Conservation (phyloP, 441 rosid genomes). For the Erodium trifolium region DNA sequence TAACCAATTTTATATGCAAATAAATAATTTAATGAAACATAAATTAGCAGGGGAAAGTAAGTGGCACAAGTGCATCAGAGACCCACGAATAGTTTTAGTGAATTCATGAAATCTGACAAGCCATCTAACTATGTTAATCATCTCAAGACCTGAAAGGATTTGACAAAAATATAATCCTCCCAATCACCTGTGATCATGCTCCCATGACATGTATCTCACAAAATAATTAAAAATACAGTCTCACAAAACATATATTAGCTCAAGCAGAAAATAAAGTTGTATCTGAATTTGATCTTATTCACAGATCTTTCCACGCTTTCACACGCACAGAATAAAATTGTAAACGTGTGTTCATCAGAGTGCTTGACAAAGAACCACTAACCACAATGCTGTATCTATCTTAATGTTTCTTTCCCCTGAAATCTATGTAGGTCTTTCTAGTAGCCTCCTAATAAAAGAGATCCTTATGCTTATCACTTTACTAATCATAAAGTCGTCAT, state of each 20-base stretch:
- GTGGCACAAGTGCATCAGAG: neutral
- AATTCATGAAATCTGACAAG: neutral
- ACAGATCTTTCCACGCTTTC: neutral
- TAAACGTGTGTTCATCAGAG: slow-evolving; percentile 1
- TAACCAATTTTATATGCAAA: neutral
- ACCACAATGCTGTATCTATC: slow-evolving; percentile 64
- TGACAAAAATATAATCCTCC: slow-evolving; percentile 13
- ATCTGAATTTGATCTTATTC: slow-evolving; percentile 10
- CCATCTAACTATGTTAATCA: neutral
- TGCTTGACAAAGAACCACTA: slow-evolving; percentile 47
- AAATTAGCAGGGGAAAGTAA: neutral
- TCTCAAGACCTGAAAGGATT: neutral
- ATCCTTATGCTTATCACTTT: slow-evolving; percentile 20
- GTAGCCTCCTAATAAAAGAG: slow-evolving; percentile 27
- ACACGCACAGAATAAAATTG: neutral
- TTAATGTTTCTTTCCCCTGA: slow-evolving; percentile 46
- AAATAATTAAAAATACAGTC: slow-evolving; percentile 16
- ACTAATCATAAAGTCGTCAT: slow-evolving; percentile 27
- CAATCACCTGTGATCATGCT: slow-evolving; percentile 15
- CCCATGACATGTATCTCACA: slow-evolving; percentile 16
- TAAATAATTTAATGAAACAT: neutral
- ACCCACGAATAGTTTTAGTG: neutral
- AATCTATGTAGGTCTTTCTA: slow-evolving; percentile 33
- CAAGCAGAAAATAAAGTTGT: slow-evolving; percentile 11
- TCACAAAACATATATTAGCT: slow-evolving; percentile 3